phyloP scores from a whole-genome alignment of 768 basidiomycete species.

The Cyathus striatus region DNA sequence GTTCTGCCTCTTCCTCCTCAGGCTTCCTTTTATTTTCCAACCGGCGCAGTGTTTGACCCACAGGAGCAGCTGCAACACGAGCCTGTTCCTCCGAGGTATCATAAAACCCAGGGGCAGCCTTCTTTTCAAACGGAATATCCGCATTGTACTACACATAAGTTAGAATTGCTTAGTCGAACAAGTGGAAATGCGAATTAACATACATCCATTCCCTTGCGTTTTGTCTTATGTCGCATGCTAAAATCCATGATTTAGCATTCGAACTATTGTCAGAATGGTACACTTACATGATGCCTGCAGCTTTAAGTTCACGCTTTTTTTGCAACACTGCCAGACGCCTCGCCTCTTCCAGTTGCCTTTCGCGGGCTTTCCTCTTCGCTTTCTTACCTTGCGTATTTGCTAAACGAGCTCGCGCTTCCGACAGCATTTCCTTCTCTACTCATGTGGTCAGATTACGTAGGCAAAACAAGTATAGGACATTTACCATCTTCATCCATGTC shows the following conservation, averaged over 20 bases:
- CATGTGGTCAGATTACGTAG: background rate
- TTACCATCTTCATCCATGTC: constrained; percentile 99
- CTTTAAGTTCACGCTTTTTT: constrained; percentile 96
- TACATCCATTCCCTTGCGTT: constrained; percentile 97
- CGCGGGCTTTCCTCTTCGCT: constrained; percentile 96
- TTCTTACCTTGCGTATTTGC: constrained; percentile 99
- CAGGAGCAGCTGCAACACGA: constrained; percentile 78
- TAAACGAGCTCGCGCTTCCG: constrained; percentile 94
- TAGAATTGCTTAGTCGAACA: too few species aligned
- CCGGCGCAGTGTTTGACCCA: constrained; percentile 87
- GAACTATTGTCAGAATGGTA: constrained; percentile 9
- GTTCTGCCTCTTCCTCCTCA: constrained; percentile 90
- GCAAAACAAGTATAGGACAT: constrained; percentile 12
- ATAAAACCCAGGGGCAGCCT: constrained; percentile 92
- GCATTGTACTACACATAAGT: constrained; percentile 73
- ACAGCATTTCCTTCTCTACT: constrained; percentile 98
- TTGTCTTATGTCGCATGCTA: constrained; percentile 90
- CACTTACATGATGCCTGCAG: constrained; percentile 90
- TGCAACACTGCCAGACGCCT: constrained; percentile 90
- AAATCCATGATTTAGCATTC: background rate
- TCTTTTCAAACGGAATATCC: constrained; percentile 98
- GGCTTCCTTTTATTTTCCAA: constrained; percentile 94
- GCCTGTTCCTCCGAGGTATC: constrained; percentile 94
- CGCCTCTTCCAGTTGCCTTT: constrained; percentile 96
- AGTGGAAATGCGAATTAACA: constrained; percentile 21